Percentiles rank a stretch among this genome's conserved stretches.
Conservation (phyloP, 768 basidiomycete species). For the Ephemerocybe angulata region DNA sequence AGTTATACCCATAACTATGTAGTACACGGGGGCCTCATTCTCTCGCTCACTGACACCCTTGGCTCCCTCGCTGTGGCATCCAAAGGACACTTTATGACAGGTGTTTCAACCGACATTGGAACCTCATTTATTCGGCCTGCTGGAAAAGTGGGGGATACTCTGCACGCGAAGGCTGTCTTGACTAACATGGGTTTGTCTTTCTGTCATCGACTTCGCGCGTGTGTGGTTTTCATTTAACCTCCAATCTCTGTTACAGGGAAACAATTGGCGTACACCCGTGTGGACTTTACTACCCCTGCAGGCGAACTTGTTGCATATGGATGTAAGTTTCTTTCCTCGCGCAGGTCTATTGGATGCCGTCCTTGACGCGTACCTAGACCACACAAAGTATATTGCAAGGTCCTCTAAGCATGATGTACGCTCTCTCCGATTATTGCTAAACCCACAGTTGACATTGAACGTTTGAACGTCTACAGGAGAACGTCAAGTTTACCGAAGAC, state of each 20-base stretch:
- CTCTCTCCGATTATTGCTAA: not conserved
- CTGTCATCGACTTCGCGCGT: not conserved
- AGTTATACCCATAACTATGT: too few relatives aligned
- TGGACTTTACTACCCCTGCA: conserved; percentile 63
- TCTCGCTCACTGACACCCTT: conserved; percentile 80
- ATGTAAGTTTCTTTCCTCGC: conserved; percentile 42
- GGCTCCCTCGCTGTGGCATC: conserved; percentile 82
- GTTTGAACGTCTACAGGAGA: conserved; percentile 42
- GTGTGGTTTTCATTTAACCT: not conserved
- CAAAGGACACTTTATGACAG: conserved; percentile 83
- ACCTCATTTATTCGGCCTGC: conserved; percentile 76
- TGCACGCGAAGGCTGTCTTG: conserved; percentile 61
- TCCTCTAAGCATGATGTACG: conserved; percentile 46
- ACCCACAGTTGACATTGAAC: not conserved
- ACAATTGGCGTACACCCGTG: conserved; percentile 75
- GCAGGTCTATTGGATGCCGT: not conserved
- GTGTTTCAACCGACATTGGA: conserved; percentile 79
- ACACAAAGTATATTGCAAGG: conserved; percentile 83
- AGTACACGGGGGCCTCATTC: conserved; percentile 78
- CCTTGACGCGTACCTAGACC: conserved; percentile 42
- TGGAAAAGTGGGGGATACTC: conserved; percentile 64
- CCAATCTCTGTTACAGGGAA: conserved; percentile 55
- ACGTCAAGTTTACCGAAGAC: conserved; percentile 76
- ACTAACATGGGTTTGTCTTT: conserved; percentile 60
- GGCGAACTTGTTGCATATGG: conserved; percentile 81